Evolutionary conservation across 768 basidiomycete species (phyloP).

Genomic region (Termitomyces eurrhizus): DNA sequence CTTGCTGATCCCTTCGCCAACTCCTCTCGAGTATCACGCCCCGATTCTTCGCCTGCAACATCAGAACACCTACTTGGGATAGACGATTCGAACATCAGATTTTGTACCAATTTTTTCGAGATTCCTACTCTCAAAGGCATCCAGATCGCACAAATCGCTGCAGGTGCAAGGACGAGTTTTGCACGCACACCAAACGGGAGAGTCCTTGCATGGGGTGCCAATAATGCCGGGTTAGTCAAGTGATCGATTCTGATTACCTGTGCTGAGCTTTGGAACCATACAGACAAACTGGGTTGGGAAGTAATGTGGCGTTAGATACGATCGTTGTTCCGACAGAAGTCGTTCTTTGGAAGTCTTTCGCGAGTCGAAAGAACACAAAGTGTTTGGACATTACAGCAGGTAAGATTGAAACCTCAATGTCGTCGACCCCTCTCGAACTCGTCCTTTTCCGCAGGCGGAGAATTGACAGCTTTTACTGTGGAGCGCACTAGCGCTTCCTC

Average conservation of each 20-base stretch:
- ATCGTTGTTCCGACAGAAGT: slow-evolving; percentile 86
- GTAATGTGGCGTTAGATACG: slow-evolving; percentile 53
- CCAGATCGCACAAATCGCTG: slow-evolving; percentile 61
- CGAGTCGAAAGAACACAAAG: slow-evolving; percentile 46
- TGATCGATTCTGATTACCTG: not conserved
- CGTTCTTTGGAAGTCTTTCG: slow-evolving; percentile 57
- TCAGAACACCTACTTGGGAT: slow-evolving; percentile 28
- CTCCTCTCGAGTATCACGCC: slow-evolving; percentile 37
- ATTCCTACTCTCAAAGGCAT: slow-evolving; percentile 69
- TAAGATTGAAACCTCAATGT: slow-evolving; percentile 19
- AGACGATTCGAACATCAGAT: slow-evolving; percentile 48
- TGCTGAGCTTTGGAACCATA: not conserved
- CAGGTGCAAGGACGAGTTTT: slow-evolving; percentile 73
- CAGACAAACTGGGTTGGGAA: slow-evolving; percentile 81
- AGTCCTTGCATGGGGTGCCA: slow-evolving; percentile 88
- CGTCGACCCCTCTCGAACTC: not conserved
- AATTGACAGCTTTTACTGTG: slow-evolving; percentile 74
- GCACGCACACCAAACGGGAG: slow-evolving; percentile 62
- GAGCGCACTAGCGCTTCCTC: slow-evolving; percentile 37
- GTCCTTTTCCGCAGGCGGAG: slow-evolving; percentile 47
- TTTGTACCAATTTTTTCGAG: slow-evolving; percentile 69
- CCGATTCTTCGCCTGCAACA: slow-evolving; percentile 22
- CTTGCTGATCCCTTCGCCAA: slow-evolving; percentile 47
- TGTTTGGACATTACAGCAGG: slow-evolving; percentile 70
- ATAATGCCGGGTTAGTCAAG: slow-evolving; percentile 67